phyloP scores from a whole-genome alignment of 805 yeast genomes.

The Pichia membranifaciens region DNA sequence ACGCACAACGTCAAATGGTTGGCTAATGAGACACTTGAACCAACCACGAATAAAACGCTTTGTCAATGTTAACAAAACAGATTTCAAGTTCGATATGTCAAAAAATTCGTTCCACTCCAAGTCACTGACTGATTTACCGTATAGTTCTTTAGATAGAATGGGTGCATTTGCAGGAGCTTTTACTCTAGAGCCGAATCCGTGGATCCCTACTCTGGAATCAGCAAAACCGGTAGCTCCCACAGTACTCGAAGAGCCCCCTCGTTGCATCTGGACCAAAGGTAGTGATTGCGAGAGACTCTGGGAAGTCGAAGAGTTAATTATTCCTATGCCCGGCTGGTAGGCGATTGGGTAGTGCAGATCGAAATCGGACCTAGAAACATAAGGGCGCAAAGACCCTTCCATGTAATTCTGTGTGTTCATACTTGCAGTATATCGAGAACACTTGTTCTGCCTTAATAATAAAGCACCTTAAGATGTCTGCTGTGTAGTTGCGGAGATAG shows the following conservation, averaged over 20 bases:
- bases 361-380: conserved; percentile 28
- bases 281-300: conserved; percentile 30
- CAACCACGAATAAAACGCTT: conserved; percentile 64
- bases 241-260: conserved; percentile 4
- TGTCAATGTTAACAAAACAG: conserved; percentile 49
- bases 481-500: too few species aligned
- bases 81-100: conserved; percentile 52
- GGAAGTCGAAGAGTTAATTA: conserved; percentile 30
- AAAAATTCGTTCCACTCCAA: conserved; percentile 63
- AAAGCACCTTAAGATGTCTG: too few species aligned
- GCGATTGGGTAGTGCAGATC: conserved; percentile 31
- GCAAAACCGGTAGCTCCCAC: not conserved
- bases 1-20: conserved; percentile 84
- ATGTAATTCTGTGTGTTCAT: conserved; percentile 23
- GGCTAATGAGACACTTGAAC: conserved; percentile 60
- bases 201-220: conserved; percentile 9
- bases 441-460: too few species aligned
- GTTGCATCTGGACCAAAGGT: conserved; percentile 22
- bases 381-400: conserved; percentile 30
- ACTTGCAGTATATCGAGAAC: too few species aligned
- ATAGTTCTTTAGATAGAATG: not conserved
- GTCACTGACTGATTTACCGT: conserved; percentile 29
- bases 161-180: conserved; percentile 35
- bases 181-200: conserved; percentile 17
- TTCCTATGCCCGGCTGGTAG: conserved; percentile 30